Conservation (phyloP, 2,329 filamentous ascomycete species). For the Trichoderma sp. region DNA sequence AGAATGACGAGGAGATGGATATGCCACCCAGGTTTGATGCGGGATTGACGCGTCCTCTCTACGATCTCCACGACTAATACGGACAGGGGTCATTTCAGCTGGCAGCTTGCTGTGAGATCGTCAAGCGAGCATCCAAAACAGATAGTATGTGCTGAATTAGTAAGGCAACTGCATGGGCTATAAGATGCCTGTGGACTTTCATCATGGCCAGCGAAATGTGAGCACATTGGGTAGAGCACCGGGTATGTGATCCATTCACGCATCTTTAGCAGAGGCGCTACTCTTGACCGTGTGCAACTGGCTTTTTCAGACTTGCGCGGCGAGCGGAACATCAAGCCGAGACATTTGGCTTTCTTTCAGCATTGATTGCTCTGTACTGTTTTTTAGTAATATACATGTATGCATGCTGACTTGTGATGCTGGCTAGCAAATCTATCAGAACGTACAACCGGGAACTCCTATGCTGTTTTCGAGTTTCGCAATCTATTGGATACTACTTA, state of each 20-base stretch:
- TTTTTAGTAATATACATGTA: too few species aligned
- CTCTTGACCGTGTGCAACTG: too few species aligned
- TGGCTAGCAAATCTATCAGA: too few species aligned
- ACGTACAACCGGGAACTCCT: too few species aligned
- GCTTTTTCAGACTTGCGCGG: neutral
- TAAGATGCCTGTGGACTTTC: neutral
- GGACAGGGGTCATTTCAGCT: neutral
- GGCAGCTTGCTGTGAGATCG: neutral
- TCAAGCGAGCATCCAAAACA: neutral
- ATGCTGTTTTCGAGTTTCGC: too few species aligned
- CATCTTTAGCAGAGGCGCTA: too few species aligned
- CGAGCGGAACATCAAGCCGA: neutral
- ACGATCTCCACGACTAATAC: neutral
- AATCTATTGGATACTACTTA: too few species aligned
- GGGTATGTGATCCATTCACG: too few species aligned
- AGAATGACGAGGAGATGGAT: neutral
- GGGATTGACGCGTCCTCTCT: neutral
- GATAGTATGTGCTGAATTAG: neutral
- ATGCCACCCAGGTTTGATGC: neutral
- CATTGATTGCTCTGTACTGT: too few species aligned
- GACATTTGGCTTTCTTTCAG: neutral
- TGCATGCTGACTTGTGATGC: too few species aligned
- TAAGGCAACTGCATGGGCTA: neutral
- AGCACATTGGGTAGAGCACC: neutral
- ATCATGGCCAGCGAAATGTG: neutral